Conservation (phyloP, 2,329 filamentous ascomycete species). For the Leptodontidium sp. region DNA sequence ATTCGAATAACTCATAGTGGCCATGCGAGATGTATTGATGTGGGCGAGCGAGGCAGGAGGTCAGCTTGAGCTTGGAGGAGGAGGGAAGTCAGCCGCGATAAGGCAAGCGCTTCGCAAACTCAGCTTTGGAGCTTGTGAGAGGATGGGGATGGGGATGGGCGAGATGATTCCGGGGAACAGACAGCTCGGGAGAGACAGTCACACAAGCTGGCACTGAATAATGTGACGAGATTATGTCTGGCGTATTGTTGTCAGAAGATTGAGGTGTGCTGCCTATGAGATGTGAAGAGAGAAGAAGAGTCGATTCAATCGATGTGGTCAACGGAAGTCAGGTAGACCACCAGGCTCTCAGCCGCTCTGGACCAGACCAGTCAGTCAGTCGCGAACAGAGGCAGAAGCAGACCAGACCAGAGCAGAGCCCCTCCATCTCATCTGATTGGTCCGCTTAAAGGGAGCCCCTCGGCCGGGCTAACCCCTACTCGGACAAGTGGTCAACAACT, state of each 20-base stretch:
- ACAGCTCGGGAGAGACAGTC: not conserved
- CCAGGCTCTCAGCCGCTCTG: slow-evolving; percentile 15
- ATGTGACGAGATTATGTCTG: not conserved
- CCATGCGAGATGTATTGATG: slow-evolving; percentile 10
- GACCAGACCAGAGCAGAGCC: not conserved
- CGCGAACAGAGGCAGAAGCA: no score
- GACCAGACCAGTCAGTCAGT: not conserved
- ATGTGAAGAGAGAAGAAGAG: not conserved
- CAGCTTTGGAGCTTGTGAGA: slow-evolving; percentile 15
- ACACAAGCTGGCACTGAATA: not conserved
- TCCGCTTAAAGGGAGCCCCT: not conserved
- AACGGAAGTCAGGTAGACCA: slow-evolving; percentile 6
- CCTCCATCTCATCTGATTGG: not conserved
- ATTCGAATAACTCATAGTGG: slow-evolving; percentile 40
- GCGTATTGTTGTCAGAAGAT: not conserved
- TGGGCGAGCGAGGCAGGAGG: slow-evolving; percentile 12
- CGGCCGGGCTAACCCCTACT: not conserved
- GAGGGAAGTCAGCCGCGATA: slow-evolving; percentile 20
- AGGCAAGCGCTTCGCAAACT: slow-evolving; percentile 5
- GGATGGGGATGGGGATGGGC: slow-evolving; percentile 5
- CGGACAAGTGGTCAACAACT: not conserved
- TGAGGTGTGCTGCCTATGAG: not conserved
- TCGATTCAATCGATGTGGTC: not conserved
- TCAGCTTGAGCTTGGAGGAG: not conserved
- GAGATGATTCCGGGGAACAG: not conserved